Base-by-base conservation (phyloP, 768 basidiomycete genomes). In the Mycena rosella region DNA sequence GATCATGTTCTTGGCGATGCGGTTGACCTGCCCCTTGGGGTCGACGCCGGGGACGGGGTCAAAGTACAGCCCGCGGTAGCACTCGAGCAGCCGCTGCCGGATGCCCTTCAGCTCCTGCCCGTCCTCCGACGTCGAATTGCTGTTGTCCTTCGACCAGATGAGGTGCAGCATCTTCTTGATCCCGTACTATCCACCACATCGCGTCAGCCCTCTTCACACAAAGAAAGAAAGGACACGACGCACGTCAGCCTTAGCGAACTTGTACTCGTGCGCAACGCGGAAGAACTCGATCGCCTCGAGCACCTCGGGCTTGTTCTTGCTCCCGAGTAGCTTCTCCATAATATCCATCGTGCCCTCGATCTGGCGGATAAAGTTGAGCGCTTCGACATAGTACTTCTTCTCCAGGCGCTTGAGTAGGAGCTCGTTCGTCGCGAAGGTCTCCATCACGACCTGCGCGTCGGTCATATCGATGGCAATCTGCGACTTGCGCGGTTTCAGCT, bases 111-210 rank as follows among this genome's bases (percentile, higher is more conserved):
- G 78, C 76, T 96, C 95, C 59, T 85, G 82, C 2, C 84, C 85
- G 54, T 87, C 87, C 72, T 87, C 86, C 4, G 83, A 78, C n/a
- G 88, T 88, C n/a, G 92, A 88, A 26, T 88, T 85, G 56, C 82
- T 92, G 74, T 95, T 95, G 74, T 99, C 97, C 76, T 99, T 99
- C 29, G 88, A 87, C 98, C 98, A 99, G 72, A 99, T 94, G 27
- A 99, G 84, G 77, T 99, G 98, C 17, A 99, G 77, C 97, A 99
- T 98, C 74, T 91, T 95, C 83, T 93, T 96, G 75, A 99, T 91
- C 0, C 98, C 98, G 17, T 81, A 79, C 95, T 97, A 71, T 34
- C 49, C 49, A 60, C 13, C 15, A 34, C 6, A 32, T 76, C 7
- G 72, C 24, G 67, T n/a, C 34, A 30, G 61, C 10, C 30, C n/a